Base-by-base conservation (phyloP, 495 filamentous ascomycete species). In the Halenospora varia region DNA sequence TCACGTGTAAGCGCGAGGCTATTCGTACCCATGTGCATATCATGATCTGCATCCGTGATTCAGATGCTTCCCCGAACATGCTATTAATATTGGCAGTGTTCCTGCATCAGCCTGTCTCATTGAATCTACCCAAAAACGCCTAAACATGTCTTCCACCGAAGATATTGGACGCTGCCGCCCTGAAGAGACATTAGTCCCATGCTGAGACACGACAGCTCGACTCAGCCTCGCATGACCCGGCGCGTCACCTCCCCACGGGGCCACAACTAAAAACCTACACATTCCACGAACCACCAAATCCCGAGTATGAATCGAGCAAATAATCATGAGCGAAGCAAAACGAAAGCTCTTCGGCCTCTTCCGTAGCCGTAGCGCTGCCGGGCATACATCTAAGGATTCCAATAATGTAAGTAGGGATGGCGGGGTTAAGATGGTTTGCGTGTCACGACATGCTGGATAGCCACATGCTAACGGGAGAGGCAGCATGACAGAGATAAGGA, bases 331-430 rank as follows among this genome's bases (percentile, higher is more conserved):
- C 45, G 61, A 66, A 11, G 41, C 54, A 2, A 63, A 66, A 42
- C 56, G 25, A 15, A 66, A 51, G 29, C 46, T 68, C 3, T 44
- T 68, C 15, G 63, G 60, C 20, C 50, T 68, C 18, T 68, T 68
- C 42, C 51, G 62, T 41, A 65, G 62, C 18, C 35, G 45, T 0
- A 59, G 49, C 25, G 24, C 44, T 19, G 20, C 59, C 10, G 53
- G 9, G 51, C 53, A n/a, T 18, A 22, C 11, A 42, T 47, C 18
- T 15, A 22, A 49, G 46, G 51, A 26, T 1, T 24, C 35, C n/a
- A 25, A 10, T 26, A 15, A 35, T 10, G 2, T 13, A 39, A 24
- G 2, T 11, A n/a, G n/a, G n/a, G n/a, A 40, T 53, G 10, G 10
- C 51, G 3, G 6, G 11, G 2, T 18, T 15, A 44, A 29, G 35